Evolutionary conservation across 1,139 yeast genomes (phyloP).

Genomic region (Torulaspora globosa): DNA sequence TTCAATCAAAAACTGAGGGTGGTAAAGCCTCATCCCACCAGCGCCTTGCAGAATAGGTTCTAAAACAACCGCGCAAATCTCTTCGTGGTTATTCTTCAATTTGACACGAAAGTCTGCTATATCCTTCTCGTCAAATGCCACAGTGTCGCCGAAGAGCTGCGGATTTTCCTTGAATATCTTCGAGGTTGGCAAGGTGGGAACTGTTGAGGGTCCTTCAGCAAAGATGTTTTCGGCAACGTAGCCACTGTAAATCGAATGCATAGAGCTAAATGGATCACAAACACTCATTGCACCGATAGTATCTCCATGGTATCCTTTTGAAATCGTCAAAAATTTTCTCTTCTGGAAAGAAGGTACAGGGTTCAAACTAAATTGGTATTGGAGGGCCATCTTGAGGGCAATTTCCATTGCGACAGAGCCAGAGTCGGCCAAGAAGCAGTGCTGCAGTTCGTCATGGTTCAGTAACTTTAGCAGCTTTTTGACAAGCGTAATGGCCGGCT

Average conservation of each 20-base stretch:
- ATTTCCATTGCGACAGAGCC: conserved; percentile 57
- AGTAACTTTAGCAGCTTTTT: conserved; percentile 28
- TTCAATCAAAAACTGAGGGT: conserved; percentile 34
- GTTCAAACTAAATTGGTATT: conserved; percentile 36
- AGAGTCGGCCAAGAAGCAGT: conserved; percentile 39
- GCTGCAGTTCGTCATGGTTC: conserved; percentile 26
- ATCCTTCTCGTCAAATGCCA: conserved; percentile 22
- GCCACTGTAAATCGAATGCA: conserved; percentile 35
- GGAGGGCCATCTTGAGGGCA: conserved; percentile 50
- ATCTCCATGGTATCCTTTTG: conserved; percentile 35
- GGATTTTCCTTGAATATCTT: conserved; percentile 6
- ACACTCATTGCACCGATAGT: conserved; percentile 37
- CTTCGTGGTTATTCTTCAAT: conserved; percentile 27
- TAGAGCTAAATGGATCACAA: conserved; percentile 35
- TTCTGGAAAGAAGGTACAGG: conserved; percentile 16
- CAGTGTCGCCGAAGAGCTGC: conserved; percentile 9
- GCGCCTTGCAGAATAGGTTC: conserved; percentile 42
- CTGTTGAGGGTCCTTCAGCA: conserved; percentile 30
- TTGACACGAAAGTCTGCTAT: conserved; percentile 29
- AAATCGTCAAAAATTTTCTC: conserved; percentile 29
- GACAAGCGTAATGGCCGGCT: conserved; percentile 33
- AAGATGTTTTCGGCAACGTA: conserved; percentile 34
- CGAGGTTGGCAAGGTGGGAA: conserved; percentile 19
- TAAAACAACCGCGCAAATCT: conserved; percentile 38
- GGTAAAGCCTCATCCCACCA: conserved; percentile 39